Evolutionary conservation across 345 rosid species (phyloP).

Genomic region (Aquilaria malaccensis): DNA sequence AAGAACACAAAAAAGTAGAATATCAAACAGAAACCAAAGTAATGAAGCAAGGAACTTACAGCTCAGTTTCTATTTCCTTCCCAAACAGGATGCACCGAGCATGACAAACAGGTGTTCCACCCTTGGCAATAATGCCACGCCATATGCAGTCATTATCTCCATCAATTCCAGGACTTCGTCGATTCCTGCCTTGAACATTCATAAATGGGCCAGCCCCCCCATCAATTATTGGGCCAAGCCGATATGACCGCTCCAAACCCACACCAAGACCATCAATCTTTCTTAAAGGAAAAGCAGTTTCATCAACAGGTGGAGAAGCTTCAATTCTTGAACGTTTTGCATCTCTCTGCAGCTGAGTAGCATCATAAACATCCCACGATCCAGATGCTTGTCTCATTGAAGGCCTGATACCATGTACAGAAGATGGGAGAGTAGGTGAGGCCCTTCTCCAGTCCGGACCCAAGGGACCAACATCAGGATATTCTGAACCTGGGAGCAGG

Average conservation of each 20-base stretch:
- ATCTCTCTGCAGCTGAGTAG: slow-evolving; percentile 49
- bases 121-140: slow-evolving; percentile 75
- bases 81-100: slow-evolving; percentile 69
- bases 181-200: slow-evolving; percentile 29
- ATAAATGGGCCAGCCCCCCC: slow-evolving; percentile 27
- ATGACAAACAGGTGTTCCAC: slow-evolving; percentile 70
- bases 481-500: slow-evolving; percentile 41
- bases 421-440: slow-evolving; percentile 57
- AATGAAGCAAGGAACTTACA: slow-evolving; percentile 35
- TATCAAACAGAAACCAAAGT: not conserved
- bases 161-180: slow-evolving; percentile 37
- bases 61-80: slow-evolving; percentile 42
- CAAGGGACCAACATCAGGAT: slow-evolving; percentile 31
- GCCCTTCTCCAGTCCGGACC: slow-evolving; percentile 60
- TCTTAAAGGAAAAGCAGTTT: slow-evolving; percentile 39
- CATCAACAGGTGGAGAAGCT: slow-evolving; percentile 32
- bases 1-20: not conserved
- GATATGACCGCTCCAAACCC: slow-evolving; percentile 36
- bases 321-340: slow-evolving; percentile 70
- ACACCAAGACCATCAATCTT: slow-evolving; percentile 45
- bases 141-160: slow-evolving; percentile 57
- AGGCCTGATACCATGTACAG: slow-evolving; percentile 46
- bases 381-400: slow-evolving; percentile 40
- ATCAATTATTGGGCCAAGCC: slow-evolving; percentile 38
- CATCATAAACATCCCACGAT: slow-evolving; percentile 75